phyloP scores from a whole-genome alignment of 2,329 filamentous ascomycete genomes.

The Reticulascus tulasneorum region DNA sequence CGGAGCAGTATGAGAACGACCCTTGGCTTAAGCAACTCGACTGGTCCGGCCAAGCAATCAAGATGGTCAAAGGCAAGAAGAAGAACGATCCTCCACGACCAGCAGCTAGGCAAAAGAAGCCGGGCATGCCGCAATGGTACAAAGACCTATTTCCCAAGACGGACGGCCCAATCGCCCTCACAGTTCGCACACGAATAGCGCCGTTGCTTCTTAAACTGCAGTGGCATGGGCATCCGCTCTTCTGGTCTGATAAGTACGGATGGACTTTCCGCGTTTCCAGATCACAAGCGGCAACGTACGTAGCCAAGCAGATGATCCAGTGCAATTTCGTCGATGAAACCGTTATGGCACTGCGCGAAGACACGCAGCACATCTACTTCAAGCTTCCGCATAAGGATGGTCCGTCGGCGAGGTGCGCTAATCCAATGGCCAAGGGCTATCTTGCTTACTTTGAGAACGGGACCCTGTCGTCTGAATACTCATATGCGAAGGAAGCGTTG shows the following conservation, averaged over 20 bases:
- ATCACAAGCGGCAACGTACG: conserved; percentile 60
- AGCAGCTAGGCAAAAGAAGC: conserved; percentile 82
- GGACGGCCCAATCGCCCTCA: conserved; percentile 67
- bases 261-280: conserved; percentile 83
- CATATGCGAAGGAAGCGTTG: conserved; percentile 88
- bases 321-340: conserved; percentile 74
- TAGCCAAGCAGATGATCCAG: conserved; percentile 64
- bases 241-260: conserved; percentile 90
- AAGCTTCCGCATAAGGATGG: conserved; percentile 97
- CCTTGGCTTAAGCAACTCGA: conserved; percentile 92
- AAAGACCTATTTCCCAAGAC: conserved; percentile 78
- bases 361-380: conserved; percentile 68
- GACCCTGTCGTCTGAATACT: conserved; percentile 78
- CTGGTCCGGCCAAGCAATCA: conserved; percentile 91
- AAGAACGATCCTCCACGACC: conserved; percentile 76
- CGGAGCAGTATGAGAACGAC: conserved; percentile 69
- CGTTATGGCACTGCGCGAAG: conserved; percentile 55
- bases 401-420: conserved; percentile 76
- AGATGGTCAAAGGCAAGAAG: conserved; percentile 86
- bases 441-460: conserved; percentile 88
- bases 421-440: conserved; percentile 88
- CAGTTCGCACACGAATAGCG: conserved; percentile 82
- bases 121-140: conserved; percentile 94
- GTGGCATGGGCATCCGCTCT: conserved; percentile 85
- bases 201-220: conserved; percentile 77